Evolutionary conservation across 495 filamentous ascomycete species (phyloP).

Genomic region (Lichenothelia convexa): DNA sequence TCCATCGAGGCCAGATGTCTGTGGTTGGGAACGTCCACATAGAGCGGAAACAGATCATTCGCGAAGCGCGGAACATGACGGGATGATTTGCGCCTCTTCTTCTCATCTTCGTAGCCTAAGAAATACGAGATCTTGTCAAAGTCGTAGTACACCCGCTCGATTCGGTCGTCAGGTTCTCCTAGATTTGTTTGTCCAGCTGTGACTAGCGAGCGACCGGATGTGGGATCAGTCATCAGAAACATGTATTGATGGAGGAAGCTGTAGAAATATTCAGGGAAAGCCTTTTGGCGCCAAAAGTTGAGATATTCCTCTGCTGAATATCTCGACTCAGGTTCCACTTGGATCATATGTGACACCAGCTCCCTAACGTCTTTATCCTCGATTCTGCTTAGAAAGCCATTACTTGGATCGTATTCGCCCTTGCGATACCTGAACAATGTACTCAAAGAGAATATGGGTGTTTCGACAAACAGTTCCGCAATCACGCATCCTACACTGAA

Average conservation of each 20-base stretch:
- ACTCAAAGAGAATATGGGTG: slow-evolving; percentile 78
- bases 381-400: slow-evolving; percentile 65
- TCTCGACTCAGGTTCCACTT: slow-evolving; percentile 72
- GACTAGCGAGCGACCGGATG: slow-evolving; percentile 48
- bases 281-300: slow-evolving; percentile 76
- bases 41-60: slow-evolving; percentile 45
- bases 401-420: slow-evolving; percentile 76
- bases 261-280: slow-evolving; percentile 92
- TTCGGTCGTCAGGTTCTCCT: slow-evolving; percentile 76
- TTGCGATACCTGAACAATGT: slow-evolving; percentile 89
- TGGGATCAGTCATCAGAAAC: slow-evolving; percentile 88
- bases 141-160: slow-evolving; percentile 78
- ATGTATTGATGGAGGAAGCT: slow-evolving; percentile 95
- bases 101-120: slow-evolving; percentile 38
- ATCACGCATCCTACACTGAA: slow-evolving; percentile 97
- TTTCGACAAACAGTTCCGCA: slow-evolving; percentile 90
- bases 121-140: slow-evolving; percentile 97
- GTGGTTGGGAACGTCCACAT: slow-evolving; percentile 74
- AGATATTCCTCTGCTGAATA: slow-evolving; percentile 92
- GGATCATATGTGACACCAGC: slow-evolving; percentile 87
- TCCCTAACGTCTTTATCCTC: slow-evolving; percentile 73
- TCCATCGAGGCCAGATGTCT: slow-evolving; percentile 36
- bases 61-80: slow-evolving; percentile 22
- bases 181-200: slow-evolving; percentile 45
- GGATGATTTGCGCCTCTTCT: slow-evolving; percentile 2